Evolutionary conservation across 2,329 filamentous ascomycete genomes (phyloP), one percentile per base, ranked within the genome.

Genomic region (Thielaviopsis euricoi): DNA sequence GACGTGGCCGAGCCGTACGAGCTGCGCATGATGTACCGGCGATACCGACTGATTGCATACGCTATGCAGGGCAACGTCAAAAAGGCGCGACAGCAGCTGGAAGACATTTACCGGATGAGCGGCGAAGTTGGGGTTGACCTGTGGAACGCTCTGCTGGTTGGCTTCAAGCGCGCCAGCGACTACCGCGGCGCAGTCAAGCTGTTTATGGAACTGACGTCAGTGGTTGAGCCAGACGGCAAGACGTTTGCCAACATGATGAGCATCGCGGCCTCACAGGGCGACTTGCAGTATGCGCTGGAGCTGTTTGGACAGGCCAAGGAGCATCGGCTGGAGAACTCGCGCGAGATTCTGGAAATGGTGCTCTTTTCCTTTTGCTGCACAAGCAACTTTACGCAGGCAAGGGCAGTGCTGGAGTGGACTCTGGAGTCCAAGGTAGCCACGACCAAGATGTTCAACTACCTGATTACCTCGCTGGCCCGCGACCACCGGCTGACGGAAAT

Each of bases 71-170:
- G 60, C 26, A 57, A 57, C 13, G 51, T 49, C 29, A 59, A 58
- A 37, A 57, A 55, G 23, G 59, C 50, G 15, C 58, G 55, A 2
- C 49, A 50, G n/a, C 55, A 59, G n/a, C 55, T 58, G 22, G 49
- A 54, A 15, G 61, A 62, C 22, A 50, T 62, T 6, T 21, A 23
- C 6, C 46, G 40, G 9, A 50, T 55, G 40, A 52, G 51, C 5
- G 37, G 51, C 17, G 63, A 72, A 49, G 84, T 83, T 6, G 79
- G 81, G 62, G 67, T 76, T 1, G 67, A 74, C 40, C 81, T 78
- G 62, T 95, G 86, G 84, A 95, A 95, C 65, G 82, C 83, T 22
- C 69, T 95, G 26, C 73, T 97, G 52, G 81, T 84, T 64, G 83
- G 85, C 2, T 79, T 89, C 68, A 76, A 77, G 19, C 81, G 81